Evolutionary conservation across 2,329 filamentous ascomycete genomes (phyloP), one percentile per base, ranked within the genome.

Genomic region (Trichoderma koningii): DNA sequence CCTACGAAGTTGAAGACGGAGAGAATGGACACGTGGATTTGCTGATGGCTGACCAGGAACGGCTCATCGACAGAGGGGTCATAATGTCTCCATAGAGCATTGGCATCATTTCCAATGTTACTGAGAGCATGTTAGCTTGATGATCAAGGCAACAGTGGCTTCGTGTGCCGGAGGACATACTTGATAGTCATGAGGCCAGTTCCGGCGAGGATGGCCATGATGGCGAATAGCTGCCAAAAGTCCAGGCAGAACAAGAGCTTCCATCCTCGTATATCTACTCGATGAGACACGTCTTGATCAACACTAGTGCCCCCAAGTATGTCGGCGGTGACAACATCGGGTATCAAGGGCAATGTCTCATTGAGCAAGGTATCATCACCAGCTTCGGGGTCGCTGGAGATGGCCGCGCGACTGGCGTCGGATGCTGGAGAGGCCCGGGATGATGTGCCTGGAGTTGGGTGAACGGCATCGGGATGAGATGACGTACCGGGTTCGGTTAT

Each of bases 161-260:
- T 38, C 17, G 15, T 5, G 15, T 15, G n/a, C 3, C 15, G 15
- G 17, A 38, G 1, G 12, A 81, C 90, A 77, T 83, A 96, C 93
- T 99, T 99, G 79, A 99, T 99, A 0, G 94, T 98, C 95, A 99
- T 99, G 69, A 99, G 80, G 12, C 95, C 95, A 71, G 97, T 90
- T 60, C 95, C 95, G 5, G 93, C 92, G 68, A 98, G 81, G n/a
- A 97, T 85, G 45, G 89, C 93, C 85, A 99, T 91, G 70, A 97
- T 87, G 65, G 85, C 77, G 76, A 96, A 98, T 30, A 96, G 79
- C 73, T 96, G 90, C 93, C 93, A 98, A 77, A 98, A 99, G 69
- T 96, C 90, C 55, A 88, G 72, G 67, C 85, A 87, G 61, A 81
- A 81, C 38, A 97, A 79, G 73, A 99, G 83, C 17, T 85, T 83